Conservation (phyloP, 495 filamentous ascomycete species). For the Aspergillus conjunctus region DNA sequence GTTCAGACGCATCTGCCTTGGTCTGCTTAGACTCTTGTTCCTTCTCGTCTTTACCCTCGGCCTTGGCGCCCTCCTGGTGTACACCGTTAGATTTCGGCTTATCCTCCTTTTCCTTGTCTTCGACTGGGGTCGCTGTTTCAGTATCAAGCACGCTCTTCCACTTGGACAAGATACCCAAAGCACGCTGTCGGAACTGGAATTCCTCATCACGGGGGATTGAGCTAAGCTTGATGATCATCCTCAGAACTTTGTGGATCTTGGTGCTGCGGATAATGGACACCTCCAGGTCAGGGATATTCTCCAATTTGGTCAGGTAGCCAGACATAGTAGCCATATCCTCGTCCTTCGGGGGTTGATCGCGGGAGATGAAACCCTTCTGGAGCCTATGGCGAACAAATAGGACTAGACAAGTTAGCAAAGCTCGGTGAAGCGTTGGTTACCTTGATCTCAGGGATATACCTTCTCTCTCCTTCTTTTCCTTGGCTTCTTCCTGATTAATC, state of each 20-base stretch:
- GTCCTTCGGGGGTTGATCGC: conserved; percentile 77
- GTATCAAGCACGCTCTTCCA: conserved; percentile 80
- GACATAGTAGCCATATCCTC: conserved; percentile 89
- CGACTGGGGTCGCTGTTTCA: conserved; percentile 46
- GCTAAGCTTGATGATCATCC: conserved; percentile 80
- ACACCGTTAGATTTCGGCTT: conserved; percentile 53
- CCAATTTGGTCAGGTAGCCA: conserved; percentile 75
- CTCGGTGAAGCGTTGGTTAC: neutral
- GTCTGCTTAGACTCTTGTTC: conserved; percentile 46
- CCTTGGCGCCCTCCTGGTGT: conserved; percentile 50
- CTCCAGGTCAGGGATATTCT: conserved; percentile 76
- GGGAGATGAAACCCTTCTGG: conserved; percentile 84
- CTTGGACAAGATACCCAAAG: conserved; percentile 68
- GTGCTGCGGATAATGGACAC: conserved; percentile 80
- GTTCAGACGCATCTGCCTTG: conserved; percentile 42
- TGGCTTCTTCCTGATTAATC: conserved; percentile 60
- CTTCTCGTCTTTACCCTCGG: conserved; percentile 49
- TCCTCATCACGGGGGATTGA: conserved; percentile 83
- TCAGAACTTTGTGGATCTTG: conserved; percentile 94
- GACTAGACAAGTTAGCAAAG: conserved; percentile 45
- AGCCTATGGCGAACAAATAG: conserved; percentile 86
- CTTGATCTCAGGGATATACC: conserved; percentile 44
- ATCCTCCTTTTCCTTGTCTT: conserved; percentile 46
- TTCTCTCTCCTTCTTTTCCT: conserved; percentile 68
- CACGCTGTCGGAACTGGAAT: conserved; percentile 79